A percentile compares a stretch with the other conserved stretches of the same genome.
Conservation (phyloP, 352 stramenopile genomes). For the Pythium coloratum region DNA sequence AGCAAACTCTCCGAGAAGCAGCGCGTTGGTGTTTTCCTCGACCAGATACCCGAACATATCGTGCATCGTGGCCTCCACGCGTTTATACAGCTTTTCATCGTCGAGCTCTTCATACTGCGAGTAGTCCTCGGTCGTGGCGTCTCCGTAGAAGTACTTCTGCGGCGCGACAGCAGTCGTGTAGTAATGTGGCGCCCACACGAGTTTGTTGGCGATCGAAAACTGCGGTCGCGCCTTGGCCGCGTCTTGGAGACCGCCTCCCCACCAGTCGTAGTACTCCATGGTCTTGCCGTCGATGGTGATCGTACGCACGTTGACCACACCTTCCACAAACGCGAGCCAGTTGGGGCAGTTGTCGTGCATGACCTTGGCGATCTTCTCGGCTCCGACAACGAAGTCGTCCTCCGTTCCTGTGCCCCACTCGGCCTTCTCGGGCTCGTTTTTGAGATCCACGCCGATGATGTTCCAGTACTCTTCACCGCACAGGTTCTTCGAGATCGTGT, state of each 20-base stretch:
- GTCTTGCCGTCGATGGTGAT: conserved; percentile 47
- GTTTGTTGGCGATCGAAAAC: conserved; percentile 66
- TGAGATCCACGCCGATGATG: conserved; percentile 76
- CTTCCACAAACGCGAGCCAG: conserved; percentile 82
- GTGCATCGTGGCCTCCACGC: conserved; percentile 60
- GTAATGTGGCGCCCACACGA: conserved; percentile 83
- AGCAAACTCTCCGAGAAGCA: conserved; percentile 77
- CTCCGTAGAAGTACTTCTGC: conserved; percentile 75
- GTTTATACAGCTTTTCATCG: conserved; percentile 47
- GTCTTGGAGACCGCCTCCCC: conserved; percentile 69
- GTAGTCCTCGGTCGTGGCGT: conserved; percentile 50
- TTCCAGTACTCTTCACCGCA: conserved; percentile 78
- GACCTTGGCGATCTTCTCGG: conserved; percentile 71
- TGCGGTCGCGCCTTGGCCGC: conserved; percentile 44
- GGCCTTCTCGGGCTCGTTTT: conserved; percentile 72
- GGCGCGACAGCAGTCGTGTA: conserved; percentile 78
- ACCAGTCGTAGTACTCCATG: conserved; percentile 82
- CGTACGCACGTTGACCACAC: conserved; percentile 47
- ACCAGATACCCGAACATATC: conserved; percentile 80
- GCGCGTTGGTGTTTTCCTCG: conserved; percentile 42
- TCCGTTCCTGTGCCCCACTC: conserved; percentile 70
- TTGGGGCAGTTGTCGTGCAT: conserved; percentile 75
- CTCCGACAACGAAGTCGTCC: conserved; percentile 63
- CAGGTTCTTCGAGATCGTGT: conserved; percentile 54
- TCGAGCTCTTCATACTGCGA: conserved; percentile 60